Evolutionary conservation across 768 basidiomycete genomes (phyloP), one percentile per base, ranked within the genome.

Genomic region (Hebeloma cylindrosporum): DNA sequence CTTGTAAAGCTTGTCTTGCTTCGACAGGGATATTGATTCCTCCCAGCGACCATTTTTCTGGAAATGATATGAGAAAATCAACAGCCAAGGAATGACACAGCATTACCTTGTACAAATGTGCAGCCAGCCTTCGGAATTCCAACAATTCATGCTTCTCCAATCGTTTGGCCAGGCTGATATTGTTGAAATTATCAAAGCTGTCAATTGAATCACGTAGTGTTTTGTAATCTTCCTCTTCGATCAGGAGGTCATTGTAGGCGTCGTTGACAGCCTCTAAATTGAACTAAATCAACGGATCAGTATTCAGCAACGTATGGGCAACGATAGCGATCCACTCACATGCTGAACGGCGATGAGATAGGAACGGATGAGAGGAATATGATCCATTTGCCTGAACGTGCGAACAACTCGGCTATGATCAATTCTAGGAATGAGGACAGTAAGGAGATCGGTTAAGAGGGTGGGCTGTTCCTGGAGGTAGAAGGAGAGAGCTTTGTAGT

Each of bases 151-250:
- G 95, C 53, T 79, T 81, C 68, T 96, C 92, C 44, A 99, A 68
- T 38, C 88, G 80, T 57, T 79, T 79, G 1, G 95, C 94, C 23
- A 99, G 82, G 22, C 71, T 77, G 48, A 92, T 82, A 56, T 89
- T 92, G 68, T 98, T 90, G 72, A 96, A 99, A 68, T 96, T 97
- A 68, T 97, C 93, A 60, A 96, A 94, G 64, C 93, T 93, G 69
- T 98, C 95, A 40, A 98, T 94, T 7, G 92, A 94, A 65, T 96
- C 96, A 7, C 95, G 88, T 6, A 99, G 79, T 0, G 95, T 97
- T 67, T 95, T 93, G 74, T 94, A 92, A 62, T 99, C 95, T 68
- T 99, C 96, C 65, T 99, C 96, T 65, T 99, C 96, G 48, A 99
- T 98, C 31, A 98, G 76, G n/a, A 99, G 73, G 59, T 93, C 89